These are phyloP conservation scores for Quercus dentata DNA, from an alignment of 306 rosid species.

Conservation along the genomic window DNA sequence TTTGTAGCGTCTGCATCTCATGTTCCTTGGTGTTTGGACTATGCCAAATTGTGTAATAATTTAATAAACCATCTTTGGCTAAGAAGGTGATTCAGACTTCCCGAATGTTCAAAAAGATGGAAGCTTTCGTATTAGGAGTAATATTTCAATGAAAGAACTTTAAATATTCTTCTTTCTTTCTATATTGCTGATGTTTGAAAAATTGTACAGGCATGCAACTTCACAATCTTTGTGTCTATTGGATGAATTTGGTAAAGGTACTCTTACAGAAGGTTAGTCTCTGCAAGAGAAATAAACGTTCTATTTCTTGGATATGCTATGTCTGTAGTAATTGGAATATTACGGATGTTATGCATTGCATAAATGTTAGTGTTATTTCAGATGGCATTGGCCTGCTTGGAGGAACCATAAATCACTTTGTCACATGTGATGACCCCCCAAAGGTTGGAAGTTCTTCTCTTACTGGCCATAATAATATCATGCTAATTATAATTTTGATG, in stretches of 20 bases:
- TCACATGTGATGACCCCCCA: slow-evolving; percentile 60
- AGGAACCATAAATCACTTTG: slow-evolving; percentile 80
- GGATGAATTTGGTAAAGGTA: slow-evolving; percentile 98
- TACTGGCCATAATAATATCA: not conserved
- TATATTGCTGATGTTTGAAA: not conserved
- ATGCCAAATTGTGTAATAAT: not conserved
- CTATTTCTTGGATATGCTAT: slow-evolving; percentile 3
- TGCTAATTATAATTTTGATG: not conserved
- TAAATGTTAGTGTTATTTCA: slow-evolving; percentile 37
- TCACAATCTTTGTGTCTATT: slow-evolving; percentile 71
- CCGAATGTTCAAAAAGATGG: slow-evolving; percentile 3
- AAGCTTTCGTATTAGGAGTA: slow-evolving; percentile 6
- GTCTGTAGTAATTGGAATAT: slow-evolving; percentile 9
- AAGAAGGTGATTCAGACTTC: not conserved
- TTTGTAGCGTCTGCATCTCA: slow-evolving; percentile 12
- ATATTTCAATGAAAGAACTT: slow-evolving; percentile 1
- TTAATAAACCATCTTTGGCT: not conserved
- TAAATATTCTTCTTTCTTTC: not conserved
- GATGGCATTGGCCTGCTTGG: slow-evolving; percentile 95
- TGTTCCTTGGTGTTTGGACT: slow-evolving; percentile 8
- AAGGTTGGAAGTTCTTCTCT: slow-evolving; percentile 55
- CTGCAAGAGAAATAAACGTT: slow-evolving; percentile 11
- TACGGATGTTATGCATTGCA: slow-evolving; percentile 13
- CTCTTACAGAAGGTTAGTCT: slow-evolving; percentile 91
- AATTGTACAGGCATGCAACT: slow-evolving; percentile 77